These are phyloP conservation scores for Crithidia acanthocephali DNA, from an alignment of 208 protist genomes.

Conservation along the genomic window DNA sequence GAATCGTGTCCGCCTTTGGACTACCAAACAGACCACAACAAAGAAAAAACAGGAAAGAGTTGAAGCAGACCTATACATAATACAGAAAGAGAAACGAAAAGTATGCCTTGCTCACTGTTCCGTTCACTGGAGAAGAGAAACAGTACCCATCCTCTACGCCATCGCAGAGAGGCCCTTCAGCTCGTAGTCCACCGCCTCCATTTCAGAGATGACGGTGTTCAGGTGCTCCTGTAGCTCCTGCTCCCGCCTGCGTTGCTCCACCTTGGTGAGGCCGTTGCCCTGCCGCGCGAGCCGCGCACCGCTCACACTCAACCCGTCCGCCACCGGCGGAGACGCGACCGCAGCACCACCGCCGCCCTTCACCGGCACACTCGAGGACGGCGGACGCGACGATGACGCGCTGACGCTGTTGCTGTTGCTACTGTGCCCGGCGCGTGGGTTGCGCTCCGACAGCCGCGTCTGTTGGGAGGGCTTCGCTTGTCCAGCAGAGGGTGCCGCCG, in stretches of 20 bases:
- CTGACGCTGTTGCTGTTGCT: too few species aligned
- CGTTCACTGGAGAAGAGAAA: too few species aligned
- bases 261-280: conserved; percentile 16
- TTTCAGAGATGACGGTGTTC: conserved; percentile 55
- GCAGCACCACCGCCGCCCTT: background rate
- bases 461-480: background rate
- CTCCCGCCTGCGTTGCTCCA: conserved; percentile 60
- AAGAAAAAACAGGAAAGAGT: too few species aligned
- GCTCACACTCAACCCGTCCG: conserved; percentile 8
- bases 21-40: too few species aligned
- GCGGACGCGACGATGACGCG: background rate
- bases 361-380: background rate
- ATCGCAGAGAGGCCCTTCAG: conserved; percentile 23
- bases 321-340: background rate
- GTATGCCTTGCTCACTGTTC: too few species aligned
- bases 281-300: conserved; percentile 7
- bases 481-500: background rate
- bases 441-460: conserved; percentile 15
- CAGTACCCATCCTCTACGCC: conserved; percentile 2
- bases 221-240: conserved; percentile 56
- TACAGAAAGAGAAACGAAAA: too few species aligned
- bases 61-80: too few species aligned
- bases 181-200: conserved; percentile 76
- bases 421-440: background rate
- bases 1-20: too few species aligned